Base-by-base conservation (phyloP, 139 green algal genomes). In the Yamagishiella unicocca region DNA sequence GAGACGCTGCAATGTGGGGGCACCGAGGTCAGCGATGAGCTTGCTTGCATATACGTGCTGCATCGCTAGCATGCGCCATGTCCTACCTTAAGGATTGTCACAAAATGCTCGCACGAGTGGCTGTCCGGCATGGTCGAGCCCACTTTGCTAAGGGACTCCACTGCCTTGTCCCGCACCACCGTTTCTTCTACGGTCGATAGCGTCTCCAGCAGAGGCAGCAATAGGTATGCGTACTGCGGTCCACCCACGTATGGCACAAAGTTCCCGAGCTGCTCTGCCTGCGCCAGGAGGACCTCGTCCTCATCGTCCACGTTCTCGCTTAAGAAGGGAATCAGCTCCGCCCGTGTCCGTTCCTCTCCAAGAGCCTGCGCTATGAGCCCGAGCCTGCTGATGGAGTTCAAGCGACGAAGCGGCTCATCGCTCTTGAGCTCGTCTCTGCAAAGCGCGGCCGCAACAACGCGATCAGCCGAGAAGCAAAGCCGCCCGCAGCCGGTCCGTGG, bases 321-420 rank as follows among this genome's bases (percentile, higher is more conserved):
- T 29, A 99, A 85, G 92, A 99, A 99, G 1, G 98, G 98, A n/a
- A 99, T 94, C 14, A 99, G 94, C 93, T 99, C 98, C 19, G 94
- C 94, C 10, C 97, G 93, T 14, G 97, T 99, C 33, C 98, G 90
- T 71, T 98, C 96, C 90, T 99, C 96, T 12, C 98, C 98, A 25
- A 99, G 92, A 0, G 98, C 98, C 37, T 97, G 83, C 0, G 97
- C 97, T 82, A 99, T 99, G 19, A 96, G 99, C 54, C 87, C 85
- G 43, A 99, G 91, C 3, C 97, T 90, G 46, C 90, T 95, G 67
- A 99, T 98, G 25, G 92, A 97, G 82, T 99, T 99, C 7, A 99
- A 92, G 2, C 98, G 93, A 19, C 98, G 90, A 19, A 97, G 85
- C 0, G 98, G 95, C 82, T 99, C 98, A 71, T 99, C 97, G 67